phyloP scores from a whole-genome alignment of 257 asterid species.

The Ehretia macrophylla region DNA sequence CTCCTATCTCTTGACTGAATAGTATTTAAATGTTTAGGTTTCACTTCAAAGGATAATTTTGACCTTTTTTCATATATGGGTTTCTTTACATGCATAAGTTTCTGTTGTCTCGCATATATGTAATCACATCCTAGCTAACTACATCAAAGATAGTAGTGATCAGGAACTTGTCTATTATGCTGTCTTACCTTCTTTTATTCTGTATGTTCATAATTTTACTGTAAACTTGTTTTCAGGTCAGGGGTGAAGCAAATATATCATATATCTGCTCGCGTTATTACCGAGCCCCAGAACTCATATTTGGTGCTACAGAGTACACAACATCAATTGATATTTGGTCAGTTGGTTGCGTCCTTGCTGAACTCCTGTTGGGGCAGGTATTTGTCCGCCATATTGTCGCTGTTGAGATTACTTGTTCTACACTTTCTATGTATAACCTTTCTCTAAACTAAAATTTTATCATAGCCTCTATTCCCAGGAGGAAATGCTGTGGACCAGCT shows the following conservation, averaged over 20 bases:
- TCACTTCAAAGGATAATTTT: too few relatives aligned
- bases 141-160: too few relatives aligned
- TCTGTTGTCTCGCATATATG: too few relatives aligned
- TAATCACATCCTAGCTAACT: too few relatives aligned
- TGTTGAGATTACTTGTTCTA: not conserved
- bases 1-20: too few relatives aligned
- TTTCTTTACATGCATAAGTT: too few relatives aligned
- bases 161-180: too few relatives aligned
- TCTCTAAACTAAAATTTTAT: not conserved
- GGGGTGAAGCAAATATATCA: conserved; percentile 32
- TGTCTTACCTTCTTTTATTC: too few relatives aligned
- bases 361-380: conserved; percentile 31
- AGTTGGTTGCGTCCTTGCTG: conserved; percentile 34
- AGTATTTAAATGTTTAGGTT: too few relatives aligned
- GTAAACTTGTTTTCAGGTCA: not conserved
- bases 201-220: too few relatives aligned
- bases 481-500: conserved; percentile 30
- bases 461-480: conserved; percentile 26
- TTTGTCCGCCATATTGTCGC: too few relatives aligned
- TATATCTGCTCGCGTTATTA: conserved; percentile 33
- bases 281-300: conserved; percentile 33
- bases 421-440: not conserved
- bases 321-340: conserved; percentile 33
- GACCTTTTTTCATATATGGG: too few relatives aligned
- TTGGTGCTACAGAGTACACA: conserved; percentile 34